Conservation (phyloP, 2,329 filamentous ascomycete species). For the Xylariales sp. region DNA sequence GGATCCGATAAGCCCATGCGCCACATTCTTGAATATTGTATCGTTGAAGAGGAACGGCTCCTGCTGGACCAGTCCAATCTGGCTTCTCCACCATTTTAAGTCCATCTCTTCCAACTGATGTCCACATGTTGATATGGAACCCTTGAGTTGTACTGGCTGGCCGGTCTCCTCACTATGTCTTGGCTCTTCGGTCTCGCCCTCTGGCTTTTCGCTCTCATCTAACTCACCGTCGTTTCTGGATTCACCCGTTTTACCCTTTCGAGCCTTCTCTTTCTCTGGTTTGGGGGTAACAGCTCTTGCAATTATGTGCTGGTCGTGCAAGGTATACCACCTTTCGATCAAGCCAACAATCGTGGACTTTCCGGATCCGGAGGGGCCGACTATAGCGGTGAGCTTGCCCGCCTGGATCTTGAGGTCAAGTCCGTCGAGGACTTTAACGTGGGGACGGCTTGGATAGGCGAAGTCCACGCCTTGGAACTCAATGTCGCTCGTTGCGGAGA, state of each 20-base stretch:
- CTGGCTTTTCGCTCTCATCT: conserved; percentile 11
- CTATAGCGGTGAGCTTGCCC: conserved; percentile 68
- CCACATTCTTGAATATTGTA: conserved; percentile 59
- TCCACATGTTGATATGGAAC: conserved; percentile 48
- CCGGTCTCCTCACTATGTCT: conserved; percentile 28
- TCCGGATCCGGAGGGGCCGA: conserved; percentile 68
- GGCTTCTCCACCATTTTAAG: conserved; percentile 57
- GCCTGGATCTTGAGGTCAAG: conserved; percentile 55
- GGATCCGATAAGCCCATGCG: conserved; percentile 51
- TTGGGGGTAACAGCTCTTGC: conserved; percentile 45
- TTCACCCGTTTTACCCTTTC: conserved; percentile 22
- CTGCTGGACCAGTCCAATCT: conserved; percentile 64
- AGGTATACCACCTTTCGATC: conserved; percentile 67
- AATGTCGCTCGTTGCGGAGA: conserved; percentile 49
- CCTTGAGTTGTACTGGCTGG: conserved; percentile 42
- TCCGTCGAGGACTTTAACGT: conserved; percentile 58
- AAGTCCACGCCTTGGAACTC: conserved; percentile 64
- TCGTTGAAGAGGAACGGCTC: conserved; percentile 66
- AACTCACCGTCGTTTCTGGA: conserved; percentile 22
- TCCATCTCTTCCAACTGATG: conserved; percentile 54
- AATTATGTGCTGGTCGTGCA: conserved; percentile 49
- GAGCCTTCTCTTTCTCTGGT: conserved; percentile 36
- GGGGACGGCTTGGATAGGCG: conserved; percentile 63
- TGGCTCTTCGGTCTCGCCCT: background rate
- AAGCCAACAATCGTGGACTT: conserved; percentile 72